Evolutionary conservation across 805 yeast species (phyloP), one percentile per base, ranked within the genome.

Genomic region (Yamadazyma philogaea): DNA sequence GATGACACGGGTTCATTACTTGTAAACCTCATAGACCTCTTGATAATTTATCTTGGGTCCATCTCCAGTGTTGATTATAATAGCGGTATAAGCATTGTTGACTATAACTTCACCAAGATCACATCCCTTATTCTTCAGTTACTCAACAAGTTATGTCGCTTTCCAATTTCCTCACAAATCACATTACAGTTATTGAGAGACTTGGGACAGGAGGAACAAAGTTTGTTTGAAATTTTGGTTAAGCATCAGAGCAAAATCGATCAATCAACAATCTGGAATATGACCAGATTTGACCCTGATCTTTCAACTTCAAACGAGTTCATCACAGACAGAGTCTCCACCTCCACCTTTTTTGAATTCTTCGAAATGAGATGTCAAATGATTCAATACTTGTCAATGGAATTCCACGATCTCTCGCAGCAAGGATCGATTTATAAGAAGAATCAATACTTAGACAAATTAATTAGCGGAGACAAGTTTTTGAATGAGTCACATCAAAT

Each of bases 371-470:
- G 96, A 53, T 74, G 79, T 33, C 64, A 72, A 15, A 63, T 84
- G 11, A 64, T 87, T 18, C 85, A 84, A 48, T 79, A 81, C 51
- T 62, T 87, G 46, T 77, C 90, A 14, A 62, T 84, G 41, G 95
- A 88, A 49, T 68, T 91, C n/a, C 89, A 84, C 55, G 73, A 73
- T 42, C 66, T 78, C 11, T 47, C 47, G 4, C 48, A 44, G 16
- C 46, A 63, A 49, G 72, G 78, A 6, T 68, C 83, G 6, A 53
- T 79, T 30, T 64, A 84, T 20, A 63, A 79, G 50, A 70, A 77
- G 44, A 65, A 74, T 33, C 63, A 68, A 18, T 83, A 84, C 49
- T 66, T 82, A 19, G 67, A 74, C 4, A 53, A 70, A 3, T 63
- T 89, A 16, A 78, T 82, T 32, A 74, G 74, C 46, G 70, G 70